Percentiles rank a stretch among this genome's conserved stretches.
These are phyloP conservation scores for Cercospora zeae-maydis DNA, from an alignment of 2,329 filamentous ascomycete species.

Conservation along the genomic window DNA sequence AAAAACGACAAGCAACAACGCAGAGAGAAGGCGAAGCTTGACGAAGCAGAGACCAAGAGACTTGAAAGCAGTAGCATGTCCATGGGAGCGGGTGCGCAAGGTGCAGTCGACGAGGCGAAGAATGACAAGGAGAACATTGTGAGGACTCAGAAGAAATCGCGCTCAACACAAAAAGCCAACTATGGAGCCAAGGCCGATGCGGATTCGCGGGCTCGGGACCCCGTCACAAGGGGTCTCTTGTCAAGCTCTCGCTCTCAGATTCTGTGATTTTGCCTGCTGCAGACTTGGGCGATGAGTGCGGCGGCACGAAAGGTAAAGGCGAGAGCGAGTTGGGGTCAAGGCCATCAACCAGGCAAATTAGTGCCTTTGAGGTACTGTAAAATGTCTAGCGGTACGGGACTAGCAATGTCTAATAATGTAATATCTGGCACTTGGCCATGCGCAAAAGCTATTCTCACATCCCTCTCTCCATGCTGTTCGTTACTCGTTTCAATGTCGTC, in stretches of 20 bases:
- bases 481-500: neutral
- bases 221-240: slow-evolving; percentile 14
- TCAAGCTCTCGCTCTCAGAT: slow-evolving; percentile 13
- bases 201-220: neutral
- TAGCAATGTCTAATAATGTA: neutral
- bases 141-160: neutral
- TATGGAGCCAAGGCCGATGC: neutral
- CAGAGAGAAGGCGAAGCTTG: slow-evolving; percentile 6
- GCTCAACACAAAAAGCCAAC: neutral
- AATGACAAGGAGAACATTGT: neutral
- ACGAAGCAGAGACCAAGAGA: neutral
- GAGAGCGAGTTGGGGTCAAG: neutral
- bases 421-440: neutral
- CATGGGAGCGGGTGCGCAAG: neutral
- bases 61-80: slow-evolving; percentile 2
- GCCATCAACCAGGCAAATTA: neutral
- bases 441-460: neutral
- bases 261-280: slow-evolving; percentile 6
- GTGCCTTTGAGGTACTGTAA: neutral
- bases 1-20: slow-evolving; percentile 14
- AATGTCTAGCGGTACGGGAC: neutral
- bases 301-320: neutral
- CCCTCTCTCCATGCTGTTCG: neutral
- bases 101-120: neutral
- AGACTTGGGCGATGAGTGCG: neutral